Evolutionary conservation across 345 rosid species (phyloP), one percentile per base, ranked within the genome.

Genomic region (Reutealis trisperma): DNA sequence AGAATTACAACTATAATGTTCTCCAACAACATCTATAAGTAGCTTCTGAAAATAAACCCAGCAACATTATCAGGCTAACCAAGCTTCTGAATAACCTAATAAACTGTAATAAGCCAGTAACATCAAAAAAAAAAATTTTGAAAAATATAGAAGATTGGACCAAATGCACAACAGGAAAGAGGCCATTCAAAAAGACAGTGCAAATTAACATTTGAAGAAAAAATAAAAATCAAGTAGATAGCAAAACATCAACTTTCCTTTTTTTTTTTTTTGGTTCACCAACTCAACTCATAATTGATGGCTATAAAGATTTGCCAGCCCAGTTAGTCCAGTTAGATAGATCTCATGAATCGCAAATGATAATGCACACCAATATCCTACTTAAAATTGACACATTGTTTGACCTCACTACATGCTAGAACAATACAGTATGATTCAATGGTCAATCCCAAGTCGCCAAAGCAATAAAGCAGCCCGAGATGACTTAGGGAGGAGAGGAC

Each of bases 21-120:
- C 47, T 10, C 45, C 8, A 18, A 37, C 45, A 25, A 74, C 69
- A 24, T 41, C 62, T 59, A 62, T 32, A 16, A 37, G 51, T 21
- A 54, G 24, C 78, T 70, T 51, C 74, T 4, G 41, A 73, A 61
- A 49, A 5, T 61, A 73, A 59, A 47, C 60, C 25, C 37, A 67
- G 45, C 42, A 45, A 65, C 30, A 57, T 57, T 57, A 42, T 55
- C 25, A 24, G 63, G 63, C 63, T 59, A 67, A 60, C 52, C 62
- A 64, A 37, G 27, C 45, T 66, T 6, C 42, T 69, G 41, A 62
- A 25, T 25, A 32, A 64, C 16, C 10, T 64, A 11, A 37, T 25
- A 52, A 52, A 70, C 42, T 25, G 60, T 6, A 25, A 15, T 15
- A 6, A 37, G 41, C n/a, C 27, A 7, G 42, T 22, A 24, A 30